Base-by-base conservation (phyloP, 2,329 filamentous ascomycete species). In the Talaromyces amestolkiae region DNA sequence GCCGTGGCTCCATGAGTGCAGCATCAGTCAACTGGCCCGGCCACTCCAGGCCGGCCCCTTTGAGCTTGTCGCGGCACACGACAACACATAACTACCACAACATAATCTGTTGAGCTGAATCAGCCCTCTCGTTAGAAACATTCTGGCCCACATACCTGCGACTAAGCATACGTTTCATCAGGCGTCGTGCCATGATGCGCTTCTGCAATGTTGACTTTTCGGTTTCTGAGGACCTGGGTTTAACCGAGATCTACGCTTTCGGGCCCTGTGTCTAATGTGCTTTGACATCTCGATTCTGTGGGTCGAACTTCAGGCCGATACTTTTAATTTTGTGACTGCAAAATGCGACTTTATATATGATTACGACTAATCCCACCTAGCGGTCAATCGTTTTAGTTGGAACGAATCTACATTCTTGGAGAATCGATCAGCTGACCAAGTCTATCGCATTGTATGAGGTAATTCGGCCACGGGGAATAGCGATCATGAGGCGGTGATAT, bases 261-360 rank as follows among this genome's bases (percentile, higher is more conserved):
- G 6, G n/a, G 51, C n/a, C n/a, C 51, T 35, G 2, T 39, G 47
- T 19, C 22, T 13, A 27, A 47, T 63, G 41, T 56, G 61, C 61
- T 63, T 63, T 63, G 61, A 56, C 41, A 22, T 43, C 39, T 58
- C 22, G 13, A 39, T 45, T 37, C 51, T 47, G 61, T 63, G 61
- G 61, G 61, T 54, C 61, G 6, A 39, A 24, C 7, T 33, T 31
- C 11, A 24, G 37, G 22, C n/a, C 17, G n/a, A 31, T 35, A 35
- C 19, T 31, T 63, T 37, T 51, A 13, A 17, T 47, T 56, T 19
- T 63, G 47, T 47, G 24, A 54, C 60, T n/a, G 31, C 43, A 22
- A 51, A 15, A 33, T 54, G 47, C 37, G 47, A 27, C 47, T 11
- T 54, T 49, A 54, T 56, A 56, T 56, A 56, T 56, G 15, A 15